Conservation (phyloP, 495 filamentous ascomycete genomes). For the Xylaria cubensis region DNA sequence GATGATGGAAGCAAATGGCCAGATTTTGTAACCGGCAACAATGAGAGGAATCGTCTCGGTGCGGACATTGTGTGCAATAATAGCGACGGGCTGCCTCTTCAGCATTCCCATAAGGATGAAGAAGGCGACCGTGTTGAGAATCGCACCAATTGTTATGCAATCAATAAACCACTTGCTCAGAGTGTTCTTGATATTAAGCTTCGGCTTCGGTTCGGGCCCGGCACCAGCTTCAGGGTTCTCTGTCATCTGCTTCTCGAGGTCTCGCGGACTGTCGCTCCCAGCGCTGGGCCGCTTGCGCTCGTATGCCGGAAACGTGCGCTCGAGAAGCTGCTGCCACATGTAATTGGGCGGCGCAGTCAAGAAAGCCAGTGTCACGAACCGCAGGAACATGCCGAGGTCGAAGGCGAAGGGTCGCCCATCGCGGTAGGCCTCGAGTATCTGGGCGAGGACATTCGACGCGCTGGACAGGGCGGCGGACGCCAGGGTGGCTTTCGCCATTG, state of each 20-base stretch:
- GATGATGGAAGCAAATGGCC: constrained; percentile 45
- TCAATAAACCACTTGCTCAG: constrained; percentile 45
- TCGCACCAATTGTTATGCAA: constrained; percentile 43
- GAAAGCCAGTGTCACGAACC: constrained; percentile 40
- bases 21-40: constrained; percentile 44
- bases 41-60: constrained; percentile 43
- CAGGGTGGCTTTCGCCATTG: constrained; percentile 41
- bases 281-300: constrained; percentile 27
- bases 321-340: constrained; percentile 43
- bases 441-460: constrained; percentile 40
- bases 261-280: constrained; percentile 18
- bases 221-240: constrained; percentile 11
- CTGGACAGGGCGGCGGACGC: constrained; percentile 40
- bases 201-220: constrained; percentile 31
- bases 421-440: constrained; percentile 42
- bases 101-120: constrained; percentile 43
- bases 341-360: constrained; percentile 42
- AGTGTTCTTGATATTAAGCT: constrained; percentile 40
- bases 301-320: constrained; percentile 43
- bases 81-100: constrained; percentile 33
- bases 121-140: constrained; percentile 44
- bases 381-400: constrained; percentile 39
- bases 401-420: constrained; percentile 37
- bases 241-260: constrained; percentile 36
- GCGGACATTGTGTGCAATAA: constrained; percentile 35